These are phyloP conservation scores for Tympanopsis confertula DNA, from an alignment of 2,329 filamentous ascomycete species.

Conservation along the genomic window DNA sequence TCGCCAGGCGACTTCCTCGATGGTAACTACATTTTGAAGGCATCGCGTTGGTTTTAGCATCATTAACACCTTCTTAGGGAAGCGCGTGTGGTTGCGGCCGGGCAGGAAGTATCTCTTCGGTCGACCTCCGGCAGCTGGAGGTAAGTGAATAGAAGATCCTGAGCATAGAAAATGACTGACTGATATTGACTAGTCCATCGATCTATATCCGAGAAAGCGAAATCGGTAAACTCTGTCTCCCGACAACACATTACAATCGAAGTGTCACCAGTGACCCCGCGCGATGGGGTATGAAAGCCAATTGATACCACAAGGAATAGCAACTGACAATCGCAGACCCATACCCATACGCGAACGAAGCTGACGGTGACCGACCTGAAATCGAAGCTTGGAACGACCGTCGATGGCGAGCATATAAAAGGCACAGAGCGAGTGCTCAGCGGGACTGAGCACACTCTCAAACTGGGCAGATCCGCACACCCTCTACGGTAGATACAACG, in stretches of 20 bases:
- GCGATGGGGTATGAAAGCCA: constrained; percentile 30
- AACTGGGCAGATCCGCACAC: constrained; percentile 37
- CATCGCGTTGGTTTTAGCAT: constrained; percentile 15
- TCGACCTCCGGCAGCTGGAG: constrained; percentile 32
- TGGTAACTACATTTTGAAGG: constrained; percentile 13
- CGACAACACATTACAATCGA: constrained; percentile 47
- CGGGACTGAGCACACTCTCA: constrained; percentile 34
- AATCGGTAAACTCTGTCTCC: constrained; percentile 36
- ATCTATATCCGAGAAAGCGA: too few species aligned
- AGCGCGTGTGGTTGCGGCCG: constrained; percentile 45
- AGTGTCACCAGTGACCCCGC: constrained; percentile 34
- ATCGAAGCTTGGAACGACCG: constrained; percentile 44
- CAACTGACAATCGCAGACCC: constrained; percentile 20
- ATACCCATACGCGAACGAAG: constrained; percentile 35
- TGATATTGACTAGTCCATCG: too few species aligned
- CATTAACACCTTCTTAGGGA: constrained; percentile 22
- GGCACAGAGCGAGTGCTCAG: constrained; percentile 25
- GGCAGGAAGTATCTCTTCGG: constrained; percentile 48
- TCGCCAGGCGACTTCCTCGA: constrained; percentile 30
- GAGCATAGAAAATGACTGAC: too few species aligned
- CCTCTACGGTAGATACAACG: constrained; percentile 22
- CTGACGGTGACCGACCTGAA: constrained; percentile 39
- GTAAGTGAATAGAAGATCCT: constrained; percentile 12
- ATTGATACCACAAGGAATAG: neutral
- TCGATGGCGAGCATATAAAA: constrained; percentile 37